Percentiles rank a stretch among this genome's conserved stretches.
phyloP scores from a whole-genome alignment of 2,329 filamentous ascomycete genomes.

The Ophiostoma sp. region DNA sequence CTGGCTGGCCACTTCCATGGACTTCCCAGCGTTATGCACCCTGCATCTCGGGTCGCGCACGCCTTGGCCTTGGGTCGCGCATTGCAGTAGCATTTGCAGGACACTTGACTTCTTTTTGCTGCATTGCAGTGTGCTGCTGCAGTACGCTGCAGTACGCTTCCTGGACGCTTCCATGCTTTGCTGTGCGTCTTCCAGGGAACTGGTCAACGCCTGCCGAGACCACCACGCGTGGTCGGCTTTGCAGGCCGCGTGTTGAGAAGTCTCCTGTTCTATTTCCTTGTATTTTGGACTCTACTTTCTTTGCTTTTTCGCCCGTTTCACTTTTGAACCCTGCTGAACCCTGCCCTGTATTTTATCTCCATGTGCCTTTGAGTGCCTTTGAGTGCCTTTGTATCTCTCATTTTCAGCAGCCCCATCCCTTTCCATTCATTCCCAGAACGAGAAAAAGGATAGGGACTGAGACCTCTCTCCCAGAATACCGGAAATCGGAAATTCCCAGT shows the following conservation, averaged over 20 bases:
- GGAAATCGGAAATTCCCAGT: background rate
- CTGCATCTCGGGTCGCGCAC: background rate
- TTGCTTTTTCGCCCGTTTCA: background rate
- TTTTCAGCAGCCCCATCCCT: background rate
- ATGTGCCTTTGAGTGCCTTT: too few relatives aligned
- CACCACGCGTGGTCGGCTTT: slow-evolving; percentile 5
- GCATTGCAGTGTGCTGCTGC: too few relatives aligned
- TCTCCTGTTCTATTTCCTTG: background rate
- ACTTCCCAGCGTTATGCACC: too few relatives aligned
- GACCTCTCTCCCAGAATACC: background rate
- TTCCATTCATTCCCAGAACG: background rate
- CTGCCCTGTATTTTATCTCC: background rate
- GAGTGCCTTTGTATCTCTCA: too few relatives aligned
- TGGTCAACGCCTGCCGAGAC: background rate
- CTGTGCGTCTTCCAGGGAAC: slow-evolving; percentile 1
- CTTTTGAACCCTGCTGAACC: background rate
- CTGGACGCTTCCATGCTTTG: background rate
- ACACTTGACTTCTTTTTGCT: too few relatives aligned
- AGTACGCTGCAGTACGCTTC: too few relatives aligned
- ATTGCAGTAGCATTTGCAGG: too few relatives aligned
- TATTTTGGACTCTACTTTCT: background rate
- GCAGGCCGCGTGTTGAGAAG: background rate
- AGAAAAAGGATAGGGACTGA: background rate
- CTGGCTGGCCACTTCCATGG: too few relatives aligned
- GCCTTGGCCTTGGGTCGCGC: slow-evolving; percentile 16